Conservation (phyloP, 2,329 filamentous ascomycete genomes). For the Talaromyces sp. region DNA sequence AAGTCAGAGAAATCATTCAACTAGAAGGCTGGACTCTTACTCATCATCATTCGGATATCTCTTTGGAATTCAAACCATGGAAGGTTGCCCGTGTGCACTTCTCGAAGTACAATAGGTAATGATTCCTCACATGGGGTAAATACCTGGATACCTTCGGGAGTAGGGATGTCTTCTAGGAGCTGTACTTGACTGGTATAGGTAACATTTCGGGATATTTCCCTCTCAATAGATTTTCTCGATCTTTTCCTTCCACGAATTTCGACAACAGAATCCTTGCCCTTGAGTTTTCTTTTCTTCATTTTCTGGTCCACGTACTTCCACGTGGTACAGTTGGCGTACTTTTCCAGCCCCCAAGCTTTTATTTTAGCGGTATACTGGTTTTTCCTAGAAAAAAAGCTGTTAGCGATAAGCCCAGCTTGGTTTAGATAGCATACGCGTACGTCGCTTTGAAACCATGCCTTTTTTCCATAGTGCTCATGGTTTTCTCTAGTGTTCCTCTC, state of each 20-base stretch:
- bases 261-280: neutral
- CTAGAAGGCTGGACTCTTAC: neutral
- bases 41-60: neutral
- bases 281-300: neutral
- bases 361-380: conserved; percentile 8
- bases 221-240: neutral
- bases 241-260: neutral
- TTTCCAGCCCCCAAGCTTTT: conserved; percentile 4
- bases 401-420: neutral
- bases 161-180: conserved; percentile 2
- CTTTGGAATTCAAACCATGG: conserved; percentile 4
- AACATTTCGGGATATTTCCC: conserved; percentile 1
- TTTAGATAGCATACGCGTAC: neutral
- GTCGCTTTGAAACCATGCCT: neutral
- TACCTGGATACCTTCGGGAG: conserved; percentile 1
- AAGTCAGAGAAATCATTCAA: neutral
- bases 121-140: conserved; percentile 1
- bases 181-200: neutral
- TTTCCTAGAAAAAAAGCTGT: neutral
- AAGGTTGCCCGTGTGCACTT: conserved; percentile 3
- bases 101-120: neutral
- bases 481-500: neutral
- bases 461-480: neutral
- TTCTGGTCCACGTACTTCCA: neutral
- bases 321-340: neutral